These are phyloP conservation scores for Boletales sp. DNA, from an alignment of 768 basidiomycete genomes.

Conservation along the genomic window DNA sequence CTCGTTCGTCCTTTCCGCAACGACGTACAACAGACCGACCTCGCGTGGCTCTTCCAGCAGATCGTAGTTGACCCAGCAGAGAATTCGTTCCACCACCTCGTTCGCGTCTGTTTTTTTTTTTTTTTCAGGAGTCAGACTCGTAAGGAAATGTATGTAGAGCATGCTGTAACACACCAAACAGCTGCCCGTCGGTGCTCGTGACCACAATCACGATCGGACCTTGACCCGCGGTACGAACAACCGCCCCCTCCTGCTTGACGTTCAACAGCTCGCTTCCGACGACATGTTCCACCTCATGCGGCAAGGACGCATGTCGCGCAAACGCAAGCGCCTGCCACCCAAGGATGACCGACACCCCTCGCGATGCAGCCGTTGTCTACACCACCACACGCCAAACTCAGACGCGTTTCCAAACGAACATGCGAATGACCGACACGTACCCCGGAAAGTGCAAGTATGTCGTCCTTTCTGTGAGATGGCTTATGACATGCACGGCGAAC, in stretches of 20 bases:
- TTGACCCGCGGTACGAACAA: slow-evolving; percentile 1
- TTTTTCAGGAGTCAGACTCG: neutral
- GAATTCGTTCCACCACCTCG: slow-evolving; percentile 2
- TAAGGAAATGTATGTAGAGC: too few species aligned
- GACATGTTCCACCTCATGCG: neutral
- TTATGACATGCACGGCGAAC: neutral
- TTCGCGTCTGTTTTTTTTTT: slow-evolving; percentile 13
- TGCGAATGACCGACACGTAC: neutral
- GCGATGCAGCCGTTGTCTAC: slow-evolving; percentile 2
- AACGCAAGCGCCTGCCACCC: slow-evolving; percentile 2
- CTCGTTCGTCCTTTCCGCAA: slow-evolving; percentile 2
- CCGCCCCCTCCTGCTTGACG: neutral
- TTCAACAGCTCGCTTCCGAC: neutral
- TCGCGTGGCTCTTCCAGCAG: slow-evolving; percentile 7
- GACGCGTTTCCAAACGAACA: neutral
- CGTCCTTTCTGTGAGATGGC: neutral
- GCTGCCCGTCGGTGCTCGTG: neutral
- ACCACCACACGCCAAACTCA: neutral
- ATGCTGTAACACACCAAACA: slow-evolving; percentile 12
- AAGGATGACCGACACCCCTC: neutral
- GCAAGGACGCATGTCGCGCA: neutral
- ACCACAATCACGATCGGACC: slow-evolving; percentile 6
- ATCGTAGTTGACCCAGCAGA: slow-evolving; percentile 7
- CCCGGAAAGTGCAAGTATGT: neutral
- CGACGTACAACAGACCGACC: slow-evolving; percentile 8